Percentiles rank a stretch among this genome's conserved stretches.
Evolutionary conservation across 352 stramenopile genomes (phyloP).

Genomic region (Globisporangium sylvaticum): DNA sequence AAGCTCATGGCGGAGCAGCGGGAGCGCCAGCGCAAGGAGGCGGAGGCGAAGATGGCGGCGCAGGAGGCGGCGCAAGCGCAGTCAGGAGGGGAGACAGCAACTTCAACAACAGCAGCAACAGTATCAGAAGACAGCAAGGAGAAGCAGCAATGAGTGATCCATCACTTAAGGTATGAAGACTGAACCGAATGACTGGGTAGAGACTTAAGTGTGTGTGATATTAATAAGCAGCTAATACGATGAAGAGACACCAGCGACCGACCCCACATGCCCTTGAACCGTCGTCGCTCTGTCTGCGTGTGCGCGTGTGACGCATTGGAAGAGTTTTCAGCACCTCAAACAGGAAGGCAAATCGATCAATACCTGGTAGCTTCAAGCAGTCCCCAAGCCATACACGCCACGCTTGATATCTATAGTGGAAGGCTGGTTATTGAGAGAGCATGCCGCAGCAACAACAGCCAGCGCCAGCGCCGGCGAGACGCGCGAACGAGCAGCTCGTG

Average conservation of each 20-base stretch:
- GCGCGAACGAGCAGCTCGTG: slow-evolving; percentile 66
- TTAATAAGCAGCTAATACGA: slow-evolving; percentile 5
- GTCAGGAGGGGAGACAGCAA: neutral
- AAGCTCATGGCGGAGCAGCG: slow-evolving; percentile 53
- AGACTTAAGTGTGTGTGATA: slow-evolving; percentile 1
- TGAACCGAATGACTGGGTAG: neutral
- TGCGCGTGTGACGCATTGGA: neutral
- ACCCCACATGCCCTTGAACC: neutral
- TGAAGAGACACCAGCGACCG: neutral
- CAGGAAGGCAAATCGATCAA: neutral
- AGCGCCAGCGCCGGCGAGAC: neutral
- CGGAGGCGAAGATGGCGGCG: neutral
- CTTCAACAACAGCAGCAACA: neutral
- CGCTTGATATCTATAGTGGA: no score
- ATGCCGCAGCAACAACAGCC: slow-evolving; percentile 20
- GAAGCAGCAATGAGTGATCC: neutral
- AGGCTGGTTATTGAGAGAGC: no score
- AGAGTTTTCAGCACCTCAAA: no score
- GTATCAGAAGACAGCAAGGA: slow-evolving; percentile 4
- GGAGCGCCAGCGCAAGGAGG: slow-evolving; percentile 18
- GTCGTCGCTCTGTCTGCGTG: neutral
- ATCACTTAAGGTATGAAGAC: neutral
- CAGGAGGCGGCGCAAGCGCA: neutral
- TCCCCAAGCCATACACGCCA: no score
- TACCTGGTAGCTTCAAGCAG: neutral